Conservation (phyloP, 352 stramenopile species). For the Phytophthora foliorum region DNA sequence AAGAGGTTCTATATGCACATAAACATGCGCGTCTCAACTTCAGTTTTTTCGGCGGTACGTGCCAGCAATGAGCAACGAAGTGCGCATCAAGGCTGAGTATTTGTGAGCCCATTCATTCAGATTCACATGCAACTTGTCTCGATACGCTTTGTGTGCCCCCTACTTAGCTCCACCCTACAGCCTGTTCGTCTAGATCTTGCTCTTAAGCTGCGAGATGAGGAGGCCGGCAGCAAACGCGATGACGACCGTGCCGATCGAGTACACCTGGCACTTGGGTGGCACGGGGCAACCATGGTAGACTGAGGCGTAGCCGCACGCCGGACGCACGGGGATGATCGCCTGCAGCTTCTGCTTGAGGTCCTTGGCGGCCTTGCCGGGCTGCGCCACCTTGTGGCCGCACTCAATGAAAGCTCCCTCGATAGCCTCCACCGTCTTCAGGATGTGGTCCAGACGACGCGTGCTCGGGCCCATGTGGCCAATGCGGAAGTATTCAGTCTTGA, state of each 20-base stretch:
- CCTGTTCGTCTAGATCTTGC: slow-evolving; percentile 48
- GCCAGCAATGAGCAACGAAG: background rate
- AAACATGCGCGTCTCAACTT: slow-evolving; percentile 15
- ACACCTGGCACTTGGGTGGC: slow-evolving; percentile 76
- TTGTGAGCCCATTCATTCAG: slow-evolving; percentile 25
- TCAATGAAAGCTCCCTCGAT: slow-evolving; percentile 79
- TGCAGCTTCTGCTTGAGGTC: slow-evolving; percentile 70
- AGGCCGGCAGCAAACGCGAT: slow-evolving; percentile 73
- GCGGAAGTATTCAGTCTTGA: slow-evolving; percentile 89
- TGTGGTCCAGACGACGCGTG: slow-evolving; percentile 78
- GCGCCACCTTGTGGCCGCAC: slow-evolving; percentile 70
- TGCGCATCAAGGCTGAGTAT: background rate
- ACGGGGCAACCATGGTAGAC: slow-evolving; percentile 72
- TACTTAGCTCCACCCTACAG: background rate
- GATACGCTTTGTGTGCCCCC: background rate
- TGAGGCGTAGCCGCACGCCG: slow-evolving; percentile 48
- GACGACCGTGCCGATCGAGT: slow-evolving; percentile 64
- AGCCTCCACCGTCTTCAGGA: slow-evolving; percentile 76
- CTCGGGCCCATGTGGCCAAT: slow-evolving; percentile 88
- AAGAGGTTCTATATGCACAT: slow-evolving; percentile 3
- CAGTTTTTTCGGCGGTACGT: slow-evolving; percentile 6
- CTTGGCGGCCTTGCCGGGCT: slow-evolving; percentile 62
- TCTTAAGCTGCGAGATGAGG: slow-evolving; percentile 61
- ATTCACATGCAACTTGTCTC: slow-evolving; percentile 15
- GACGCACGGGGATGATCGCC: slow-evolving; percentile 58